Evolutionary conservation across 768 basidiomycete species (phyloP).

Genomic region (Paxillus involutus): DNA sequence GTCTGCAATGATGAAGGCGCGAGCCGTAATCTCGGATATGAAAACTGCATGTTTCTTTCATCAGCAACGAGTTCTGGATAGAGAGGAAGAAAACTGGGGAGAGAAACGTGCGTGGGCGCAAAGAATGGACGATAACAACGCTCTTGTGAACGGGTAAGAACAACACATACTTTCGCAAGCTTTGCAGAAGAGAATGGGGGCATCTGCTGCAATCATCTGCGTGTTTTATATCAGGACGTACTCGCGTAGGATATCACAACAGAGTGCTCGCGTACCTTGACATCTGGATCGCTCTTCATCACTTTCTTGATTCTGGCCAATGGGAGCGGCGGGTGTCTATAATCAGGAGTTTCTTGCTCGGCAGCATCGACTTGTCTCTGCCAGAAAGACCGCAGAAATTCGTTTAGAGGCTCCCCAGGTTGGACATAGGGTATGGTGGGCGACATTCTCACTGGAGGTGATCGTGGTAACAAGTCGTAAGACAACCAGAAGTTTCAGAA

Average conservation of each 20-base stretch:
- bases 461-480: too few species aligned
- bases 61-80: neutral
- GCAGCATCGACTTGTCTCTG: constrained; percentile 83
- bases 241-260: constrained; percentile 3
- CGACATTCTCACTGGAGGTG: constrained; percentile 23
- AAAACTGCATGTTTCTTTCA: constrained; percentile 61
- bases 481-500: too few species aligned
- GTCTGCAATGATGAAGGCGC: constrained; percentile 94
- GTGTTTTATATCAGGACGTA: neutral
- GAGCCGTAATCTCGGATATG: constrained; percentile 93
- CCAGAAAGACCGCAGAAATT: constrained; percentile 86
- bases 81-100: neutral
- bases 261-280: constrained; percentile 64
- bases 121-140: neutral
- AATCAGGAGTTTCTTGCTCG: constrained; percentile 87
- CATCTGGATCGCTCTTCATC: constrained; percentile 97
- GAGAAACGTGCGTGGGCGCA: neutral
- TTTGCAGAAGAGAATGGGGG: constrained; percentile 95
- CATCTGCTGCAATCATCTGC: constrained; percentile 98
- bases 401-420: constrained; percentile 82
- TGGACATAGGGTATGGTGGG: constrained; percentile 67
- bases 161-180: constrained; percentile 91
- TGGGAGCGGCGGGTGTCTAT: constrained; percentile 85
- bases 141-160: neutral
- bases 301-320: constrained; percentile 99